Conservation (phyloP, 2,329 filamentous ascomycete species). For the Rhynchosporium secalis region DNA sequence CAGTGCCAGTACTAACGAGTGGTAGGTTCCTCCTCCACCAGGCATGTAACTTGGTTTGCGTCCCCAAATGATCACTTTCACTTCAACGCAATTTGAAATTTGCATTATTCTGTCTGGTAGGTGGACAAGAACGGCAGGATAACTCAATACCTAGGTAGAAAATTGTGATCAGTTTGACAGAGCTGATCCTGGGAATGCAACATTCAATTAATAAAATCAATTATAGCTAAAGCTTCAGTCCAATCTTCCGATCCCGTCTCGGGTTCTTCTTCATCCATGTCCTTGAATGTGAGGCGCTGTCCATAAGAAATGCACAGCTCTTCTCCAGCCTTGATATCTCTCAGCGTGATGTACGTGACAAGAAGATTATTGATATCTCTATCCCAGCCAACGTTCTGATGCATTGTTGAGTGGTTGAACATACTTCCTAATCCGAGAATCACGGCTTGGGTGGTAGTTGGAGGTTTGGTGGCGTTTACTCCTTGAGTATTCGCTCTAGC, state of each 20-base stretch:
- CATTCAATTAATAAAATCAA: slow-evolving; percentile 38
- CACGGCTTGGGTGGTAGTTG: slow-evolving; percentile 49
- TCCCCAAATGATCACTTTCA: slow-evolving; percentile 5
- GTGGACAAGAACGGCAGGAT: slow-evolving; percentile 27
- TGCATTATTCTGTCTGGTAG: slow-evolving; percentile 4
- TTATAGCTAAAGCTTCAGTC: slow-evolving; percentile 36
- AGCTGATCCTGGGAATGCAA: slow-evolving; percentile 8
- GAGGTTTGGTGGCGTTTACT: slow-evolving; percentile 24
- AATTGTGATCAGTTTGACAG: background rate
- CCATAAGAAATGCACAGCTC: slow-evolving; percentile 52
- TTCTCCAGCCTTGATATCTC: slow-evolving; percentile 52
- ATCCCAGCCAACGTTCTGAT: slow-evolving; percentile 58
- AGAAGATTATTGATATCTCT: slow-evolving; percentile 47
- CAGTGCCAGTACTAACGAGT: slow-evolving; percentile 17
- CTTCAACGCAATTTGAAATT: background rate
- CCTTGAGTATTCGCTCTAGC: slow-evolving; percentile 31
- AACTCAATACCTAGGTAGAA: slow-evolving; percentile 17
- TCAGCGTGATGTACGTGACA: slow-evolving; percentile 50
- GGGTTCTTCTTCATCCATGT: slow-evolving; percentile 36
- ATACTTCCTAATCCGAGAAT: slow-evolving; percentile 56
- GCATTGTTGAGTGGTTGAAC: slow-evolving; percentile 55
- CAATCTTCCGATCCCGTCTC: slow-evolving; percentile 32
- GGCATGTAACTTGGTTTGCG: slow-evolving; percentile 43
- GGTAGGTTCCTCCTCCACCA: slow-evolving; percentile 52
- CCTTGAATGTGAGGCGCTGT: slow-evolving; percentile 40